Conservation (phyloP, 2,329 filamentous ascomycete genomes). For the Dryadomyces quercivorus region DNA sequence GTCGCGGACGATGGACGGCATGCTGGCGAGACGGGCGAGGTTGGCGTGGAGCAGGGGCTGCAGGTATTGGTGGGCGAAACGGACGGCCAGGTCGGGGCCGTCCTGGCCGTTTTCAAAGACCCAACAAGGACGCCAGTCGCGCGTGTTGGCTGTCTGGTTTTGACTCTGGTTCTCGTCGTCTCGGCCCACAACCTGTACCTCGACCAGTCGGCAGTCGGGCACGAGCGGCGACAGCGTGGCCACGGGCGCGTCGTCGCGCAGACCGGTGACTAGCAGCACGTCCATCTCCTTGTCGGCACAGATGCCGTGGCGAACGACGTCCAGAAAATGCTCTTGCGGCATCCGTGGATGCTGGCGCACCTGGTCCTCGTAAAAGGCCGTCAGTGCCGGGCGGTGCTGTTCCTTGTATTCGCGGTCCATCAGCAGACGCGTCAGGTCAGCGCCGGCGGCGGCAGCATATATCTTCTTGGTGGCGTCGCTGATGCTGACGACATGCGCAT, state of each 20-base stretch:
- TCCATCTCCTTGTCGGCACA: conserved; percentile 11
- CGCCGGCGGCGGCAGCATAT: conserved; percentile 37
- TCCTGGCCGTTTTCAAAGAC: conserved; percentile 1
- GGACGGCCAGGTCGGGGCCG: conserved; percentile 24
- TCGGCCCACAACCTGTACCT: conserved; percentile 34
- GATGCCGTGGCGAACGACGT: conserved; percentile 23
- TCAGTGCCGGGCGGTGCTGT: conserved; percentile 39
- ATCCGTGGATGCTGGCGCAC: conserved; percentile 29
- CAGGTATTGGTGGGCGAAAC: conserved; percentile 29
- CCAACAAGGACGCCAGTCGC: background rate
- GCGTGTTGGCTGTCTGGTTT: too few species aligned
- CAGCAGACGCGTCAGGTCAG: conserved; percentile 35
- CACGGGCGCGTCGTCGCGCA: conserved; percentile 49
- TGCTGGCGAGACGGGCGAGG: conserved; percentile 30
- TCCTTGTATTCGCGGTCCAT: conserved; percentile 49
- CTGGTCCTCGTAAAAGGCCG: conserved; percentile 36
- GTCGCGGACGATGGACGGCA: conserved; percentile 34
- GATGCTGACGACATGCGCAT: conserved; percentile 32
- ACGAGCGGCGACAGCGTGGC: conserved; percentile 40
- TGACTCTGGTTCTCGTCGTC: background rate
- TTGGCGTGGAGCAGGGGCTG: conserved; percentile 33
- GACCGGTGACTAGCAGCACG: conserved; percentile 49
- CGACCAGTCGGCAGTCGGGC: conserved; percentile 37
- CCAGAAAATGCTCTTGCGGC: conserved; percentile 37
- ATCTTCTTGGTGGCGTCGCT: conserved; percentile 45